Percentiles rank a stretch among this genome's conserved stretches.
phyloP scores from a whole-genome alignment of 257 asterid genomes.

The Solanum habrochaites region DNA sequence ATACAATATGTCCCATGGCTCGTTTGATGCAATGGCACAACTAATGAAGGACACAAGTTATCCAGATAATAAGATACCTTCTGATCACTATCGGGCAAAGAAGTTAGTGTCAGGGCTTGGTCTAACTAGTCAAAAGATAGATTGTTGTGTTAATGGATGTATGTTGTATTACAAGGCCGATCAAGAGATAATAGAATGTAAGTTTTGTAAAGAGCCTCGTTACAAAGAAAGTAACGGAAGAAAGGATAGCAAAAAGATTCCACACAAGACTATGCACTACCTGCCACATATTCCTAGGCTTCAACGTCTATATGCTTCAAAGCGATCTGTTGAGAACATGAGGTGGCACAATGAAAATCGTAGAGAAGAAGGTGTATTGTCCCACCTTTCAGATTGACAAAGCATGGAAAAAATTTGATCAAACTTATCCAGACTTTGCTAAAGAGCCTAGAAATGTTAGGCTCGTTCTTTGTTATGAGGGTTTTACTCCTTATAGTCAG shows the following conservation, averaged over 20 bases:
- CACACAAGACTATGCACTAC: background rate
- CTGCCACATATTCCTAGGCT: background rate
- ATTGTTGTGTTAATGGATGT: background rate
- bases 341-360: background rate
- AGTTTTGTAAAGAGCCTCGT: background rate
- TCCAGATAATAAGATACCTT: background rate
- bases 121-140: background rate
- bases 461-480: background rate
- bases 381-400: background rate
- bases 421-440: background rate
- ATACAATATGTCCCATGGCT: background rate
- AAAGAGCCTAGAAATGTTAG: background rate
- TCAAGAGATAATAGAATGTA: background rate
- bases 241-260: background rate
- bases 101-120: background rate
- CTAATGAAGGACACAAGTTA: background rate
- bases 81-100: background rate
- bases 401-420: background rate
- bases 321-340: background rate
- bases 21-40: background rate
- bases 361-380: background rate
- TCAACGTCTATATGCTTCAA: background rate
- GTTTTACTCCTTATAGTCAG: background rate
- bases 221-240: background rate
- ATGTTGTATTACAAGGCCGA: no score